Evolutionary conservation across 768 basidiomycete species (phyloP).

Genomic region (Lepiota subincarnata): DNA sequence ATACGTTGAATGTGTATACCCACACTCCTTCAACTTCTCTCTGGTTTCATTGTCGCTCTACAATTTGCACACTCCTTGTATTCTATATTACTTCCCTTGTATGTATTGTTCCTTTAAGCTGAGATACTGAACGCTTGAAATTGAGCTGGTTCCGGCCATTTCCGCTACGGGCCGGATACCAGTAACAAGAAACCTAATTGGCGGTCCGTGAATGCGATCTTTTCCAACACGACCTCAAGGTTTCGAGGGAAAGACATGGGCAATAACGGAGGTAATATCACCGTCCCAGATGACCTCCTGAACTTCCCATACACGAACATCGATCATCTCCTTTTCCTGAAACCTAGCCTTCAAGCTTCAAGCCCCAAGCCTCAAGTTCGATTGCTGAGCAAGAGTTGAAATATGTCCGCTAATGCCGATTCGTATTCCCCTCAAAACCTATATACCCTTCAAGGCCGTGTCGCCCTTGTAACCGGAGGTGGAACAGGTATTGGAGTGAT

Average conservation of each 20-base stretch:
- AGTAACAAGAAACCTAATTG: not conserved
- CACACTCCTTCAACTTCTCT: not conserved
- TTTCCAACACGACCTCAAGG: not conserved
- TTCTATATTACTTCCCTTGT: too few species aligned
- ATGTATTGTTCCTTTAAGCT: too few species aligned
- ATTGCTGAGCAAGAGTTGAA: not conserved
- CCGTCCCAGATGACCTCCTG: not conserved
- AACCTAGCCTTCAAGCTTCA: too few species aligned
- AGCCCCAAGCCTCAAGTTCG: too few species aligned
- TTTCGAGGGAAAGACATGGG: not conserved
- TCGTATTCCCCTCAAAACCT: slow-evolving; percentile 32
- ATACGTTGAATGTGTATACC: not conserved
- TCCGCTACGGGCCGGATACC: not conserved
- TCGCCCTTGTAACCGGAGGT: slow-evolving; percentile 53
- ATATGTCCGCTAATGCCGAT: slow-evolving; percentile 13
- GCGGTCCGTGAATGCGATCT: not conserved
- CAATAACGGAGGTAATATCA: not conserved
- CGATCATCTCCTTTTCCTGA: not conserved
- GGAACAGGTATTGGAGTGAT: slow-evolving; percentile 55
- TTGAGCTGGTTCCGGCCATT: too few species aligned
- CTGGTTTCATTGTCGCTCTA: not conserved
- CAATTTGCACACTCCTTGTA: not conserved
- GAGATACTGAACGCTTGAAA: too few species aligned
- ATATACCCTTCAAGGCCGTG: slow-evolving; percentile 52
- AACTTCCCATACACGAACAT: not conserved